Conservation (phyloP, 2,329 filamentous ascomycete species). For the Truncatella angustata region DNA sequence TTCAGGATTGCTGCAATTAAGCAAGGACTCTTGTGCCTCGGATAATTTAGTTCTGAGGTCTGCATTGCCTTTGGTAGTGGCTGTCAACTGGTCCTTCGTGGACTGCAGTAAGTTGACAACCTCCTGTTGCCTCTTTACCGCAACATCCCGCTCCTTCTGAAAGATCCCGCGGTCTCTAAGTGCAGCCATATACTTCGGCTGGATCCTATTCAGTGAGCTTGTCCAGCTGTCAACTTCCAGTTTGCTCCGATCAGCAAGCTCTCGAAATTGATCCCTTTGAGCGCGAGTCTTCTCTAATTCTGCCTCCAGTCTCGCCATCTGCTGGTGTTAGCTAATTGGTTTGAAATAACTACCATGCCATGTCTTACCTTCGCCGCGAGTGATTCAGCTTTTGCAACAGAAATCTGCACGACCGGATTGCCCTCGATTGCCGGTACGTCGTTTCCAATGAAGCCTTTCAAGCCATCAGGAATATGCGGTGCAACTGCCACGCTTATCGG, state of each 20-base stretch:
- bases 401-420: constrained; percentile 26
- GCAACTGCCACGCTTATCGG: constrained; percentile 16
- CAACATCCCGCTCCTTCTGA: constrained; percentile 42
- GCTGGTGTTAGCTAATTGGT: constrained; percentile 13
- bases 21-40: constrained; percentile 31
- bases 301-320: constrained; percentile 37
- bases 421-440: constrained; percentile 15
- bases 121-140: constrained; percentile 33
- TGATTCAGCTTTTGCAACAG: constrained; percentile 28
- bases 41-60: constrained; percentile 35
- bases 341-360: not conserved
- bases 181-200: constrained; percentile 28
- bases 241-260: constrained; percentile 42
- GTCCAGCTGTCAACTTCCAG: constrained; percentile 44
- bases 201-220: constrained; percentile 41
- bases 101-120: constrained; percentile 33
- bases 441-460: constrained; percentile 28
- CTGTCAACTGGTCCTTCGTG: constrained; percentile 32
- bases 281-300: constrained; percentile 31
- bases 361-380: constrained; percentile 28
- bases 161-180: constrained; percentile 49
- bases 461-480: constrained; percentile 26
- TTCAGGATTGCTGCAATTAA: constrained; percentile 35
- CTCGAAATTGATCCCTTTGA: constrained; percentile 35
- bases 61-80: constrained; percentile 37